Evolutionary conservation across 495 filamentous ascomycete species (phyloP).

Genomic region (Diplogelasinospora grovesii): DNA sequence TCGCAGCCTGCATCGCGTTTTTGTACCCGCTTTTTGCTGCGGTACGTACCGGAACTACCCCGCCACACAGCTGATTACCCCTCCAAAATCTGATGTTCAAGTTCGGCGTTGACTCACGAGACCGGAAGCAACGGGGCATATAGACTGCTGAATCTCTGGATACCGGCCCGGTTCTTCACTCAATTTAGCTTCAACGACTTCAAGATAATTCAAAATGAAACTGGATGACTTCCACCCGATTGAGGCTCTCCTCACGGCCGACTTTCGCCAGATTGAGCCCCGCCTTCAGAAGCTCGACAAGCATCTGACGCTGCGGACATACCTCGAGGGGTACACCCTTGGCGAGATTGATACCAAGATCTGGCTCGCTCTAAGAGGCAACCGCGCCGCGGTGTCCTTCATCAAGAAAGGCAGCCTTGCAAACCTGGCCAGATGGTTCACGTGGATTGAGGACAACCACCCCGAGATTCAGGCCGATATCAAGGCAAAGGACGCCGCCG

Average conservation of each 20-base stretch:
- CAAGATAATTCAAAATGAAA: slow-evolving; percentile 35
- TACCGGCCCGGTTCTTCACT: no score
- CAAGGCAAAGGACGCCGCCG: slow-evolving; percentile 51
- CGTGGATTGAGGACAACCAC: slow-evolving; percentile 73
- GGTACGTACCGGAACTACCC: no score
- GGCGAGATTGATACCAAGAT: slow-evolving; percentile 73
- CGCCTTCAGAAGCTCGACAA: slow-evolving; percentile 71
- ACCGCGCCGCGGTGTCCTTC: slow-evolving; percentile 74
- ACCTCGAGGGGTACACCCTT: slow-evolving; percentile 75
- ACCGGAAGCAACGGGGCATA: no score
- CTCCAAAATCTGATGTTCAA: slow-evolving; percentile 26
- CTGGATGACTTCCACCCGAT: slow-evolving; percentile 42
- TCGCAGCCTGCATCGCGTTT: no score
- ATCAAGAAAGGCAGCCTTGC: slow-evolving; percentile 69
- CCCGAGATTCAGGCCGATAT: slow-evolving; percentile 55
- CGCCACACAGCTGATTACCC: slow-evolving; percentile 19
- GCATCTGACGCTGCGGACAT: slow-evolving; percentile 78
- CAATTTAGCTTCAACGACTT: neutral
- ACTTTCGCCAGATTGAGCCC: slow-evolving; percentile 78
- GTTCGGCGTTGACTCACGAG: slow-evolving; percentile 18
- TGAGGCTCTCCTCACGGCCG: slow-evolving; percentile 48
- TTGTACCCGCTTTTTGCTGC: no score
- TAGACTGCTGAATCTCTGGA: no score
- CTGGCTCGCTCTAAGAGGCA: slow-evolving; percentile 79
- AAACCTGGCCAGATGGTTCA: slow-evolving; percentile 85